Conservation (phyloP, 1,284 basidiomycete genomes). For the Apiotrichum montevideense region DNA sequence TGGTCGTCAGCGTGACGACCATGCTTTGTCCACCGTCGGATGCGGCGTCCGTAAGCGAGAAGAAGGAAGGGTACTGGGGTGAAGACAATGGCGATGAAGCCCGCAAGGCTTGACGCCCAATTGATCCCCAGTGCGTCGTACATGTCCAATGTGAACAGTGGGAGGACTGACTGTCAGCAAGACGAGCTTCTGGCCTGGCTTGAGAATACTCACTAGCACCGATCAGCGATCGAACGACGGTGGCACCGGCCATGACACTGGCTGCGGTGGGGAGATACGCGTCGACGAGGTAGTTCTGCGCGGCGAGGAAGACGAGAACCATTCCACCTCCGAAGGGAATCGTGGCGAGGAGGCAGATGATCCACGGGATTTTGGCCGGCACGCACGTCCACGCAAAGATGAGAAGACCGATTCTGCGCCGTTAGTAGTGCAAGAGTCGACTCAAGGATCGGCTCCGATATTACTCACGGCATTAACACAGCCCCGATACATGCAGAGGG, state of each 20-base stretch:
- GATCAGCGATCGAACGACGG: slow-evolving; percentile 58
- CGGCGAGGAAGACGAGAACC: slow-evolving; percentile 27
- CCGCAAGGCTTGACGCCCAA: slow-evolving; percentile 50
- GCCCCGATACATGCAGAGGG: slow-evolving; percentile 57
- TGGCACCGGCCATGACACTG: slow-evolving; percentile 60
- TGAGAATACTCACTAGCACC: slow-evolving; percentile 46
- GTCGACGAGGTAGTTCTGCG: slow-evolving; percentile 56
- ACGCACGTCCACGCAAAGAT: slow-evolving; percentile 52
- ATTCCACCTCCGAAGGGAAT: slow-evolving; percentile 54
- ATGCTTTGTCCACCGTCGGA: slow-evolving; percentile 23
- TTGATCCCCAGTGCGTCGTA: slow-evolving; percentile 55
- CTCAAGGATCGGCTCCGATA: too few species aligned
- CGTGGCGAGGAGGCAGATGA: slow-evolving; percentile 57
- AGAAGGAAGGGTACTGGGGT: slow-evolving; percentile 20
- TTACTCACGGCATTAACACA: slow-evolving; percentile 49
- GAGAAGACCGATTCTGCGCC: slow-evolving; percentile 10
- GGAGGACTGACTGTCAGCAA: slow-evolving; percentile 43
- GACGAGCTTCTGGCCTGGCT: slow-evolving; percentile 42
- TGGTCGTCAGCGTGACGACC: slow-evolving; percentile 18
- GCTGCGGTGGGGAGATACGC: slow-evolving; percentile 51
- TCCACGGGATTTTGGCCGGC: slow-evolving; percentile 54
- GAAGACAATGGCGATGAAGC: slow-evolving; percentile 23
- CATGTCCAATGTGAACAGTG: slow-evolving; percentile 55
- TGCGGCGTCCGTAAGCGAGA: slow-evolving; percentile 19
- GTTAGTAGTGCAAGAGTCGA: too few species aligned